Base-by-base conservation (phyloP, 768 basidiomycete species). In the Cystobasidium ongulense region DNA sequence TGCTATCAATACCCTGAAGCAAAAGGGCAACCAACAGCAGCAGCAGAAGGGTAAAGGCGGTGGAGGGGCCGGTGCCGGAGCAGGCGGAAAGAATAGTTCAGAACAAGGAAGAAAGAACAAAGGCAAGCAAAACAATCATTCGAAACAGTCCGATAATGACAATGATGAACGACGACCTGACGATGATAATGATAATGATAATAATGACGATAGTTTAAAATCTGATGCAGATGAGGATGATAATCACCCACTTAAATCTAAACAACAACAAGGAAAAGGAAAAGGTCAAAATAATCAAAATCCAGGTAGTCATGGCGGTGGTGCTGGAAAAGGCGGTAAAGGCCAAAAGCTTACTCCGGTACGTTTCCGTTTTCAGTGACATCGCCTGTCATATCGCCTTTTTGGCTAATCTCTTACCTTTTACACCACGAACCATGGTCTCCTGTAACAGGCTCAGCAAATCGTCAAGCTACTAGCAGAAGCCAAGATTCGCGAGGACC, bases 401-500 rank as follows among this genome's bases (percentile, higher is more conserved):
- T n/a, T 13, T 46, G 43, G 13, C n/a, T 13, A 46, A n/a, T 46
- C 43, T n/a, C n/a, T n/a, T n/a, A 46, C 43, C 43, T n/a, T 13
- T n/a, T 46, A 46, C 13, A 46, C n/a, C n/a, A 13, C 43, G 43
- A 13, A 46, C 13, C 43, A 46, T 46, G 43, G 43, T 46, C 43
- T 50, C 21, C 13, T 41, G 36, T 67, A 25, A 5, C 68, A 71
- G 68, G 31, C 54, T 25, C 25, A 71, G 59, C 25, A 29, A 25
- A 13, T 71, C 25, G 31, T 71, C 68, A 71, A 71, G 54, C 17
- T 71, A 13, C 54, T 71, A 4, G 10, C 53, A 8, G 68, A 71
- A 46, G n/a, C 68, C 35, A 54, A 71, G 35, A 59, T 71, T 15
- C 50, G 53, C 25, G 68, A 71, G 23, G 68, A 71, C 27, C 50